phyloP scores from a whole-genome alignment of 345 rosid species.

The Microcos paniculata region DNA sequence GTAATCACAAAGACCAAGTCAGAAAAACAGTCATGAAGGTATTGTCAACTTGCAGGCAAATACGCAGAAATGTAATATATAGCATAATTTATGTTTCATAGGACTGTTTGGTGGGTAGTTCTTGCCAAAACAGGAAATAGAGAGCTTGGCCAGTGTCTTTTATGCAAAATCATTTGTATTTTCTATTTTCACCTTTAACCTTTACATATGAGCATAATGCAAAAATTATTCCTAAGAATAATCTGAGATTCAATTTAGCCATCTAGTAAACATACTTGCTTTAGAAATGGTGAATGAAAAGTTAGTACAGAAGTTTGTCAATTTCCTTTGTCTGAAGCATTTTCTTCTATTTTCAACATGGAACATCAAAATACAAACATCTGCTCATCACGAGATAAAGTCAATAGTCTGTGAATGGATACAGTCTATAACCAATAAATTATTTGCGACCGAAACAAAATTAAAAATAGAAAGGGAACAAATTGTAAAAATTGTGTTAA shows the following conservation, averaged over 20 bases:
- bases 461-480: neutral
- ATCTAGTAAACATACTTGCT: neutral
- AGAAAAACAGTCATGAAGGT: neutral
- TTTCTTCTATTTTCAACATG: neutral
- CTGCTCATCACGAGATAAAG: neutral
- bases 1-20: constrained; percentile 25
- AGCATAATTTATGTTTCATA: neutral
- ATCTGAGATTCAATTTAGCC: neutral
- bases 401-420: neutral
- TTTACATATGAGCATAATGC: neutral
- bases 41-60: neutral
- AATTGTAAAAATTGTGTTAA: neutral
- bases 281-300: neutral
- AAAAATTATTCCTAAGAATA: neutral
- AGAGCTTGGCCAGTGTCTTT: neutral
- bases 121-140: neutral
- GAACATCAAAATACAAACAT: neutral
- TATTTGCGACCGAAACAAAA: neutral
- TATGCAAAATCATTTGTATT: neutral
- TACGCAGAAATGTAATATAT: neutral
- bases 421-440: neutral
- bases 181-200: neutral
- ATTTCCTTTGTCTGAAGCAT: neutral
- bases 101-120: neutral
- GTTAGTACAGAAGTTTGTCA: neutral